Evolutionary conservation across 2,329 filamentous ascomycete species (phyloP).

Genomic region (Colletotrichum coccodes): DNA sequence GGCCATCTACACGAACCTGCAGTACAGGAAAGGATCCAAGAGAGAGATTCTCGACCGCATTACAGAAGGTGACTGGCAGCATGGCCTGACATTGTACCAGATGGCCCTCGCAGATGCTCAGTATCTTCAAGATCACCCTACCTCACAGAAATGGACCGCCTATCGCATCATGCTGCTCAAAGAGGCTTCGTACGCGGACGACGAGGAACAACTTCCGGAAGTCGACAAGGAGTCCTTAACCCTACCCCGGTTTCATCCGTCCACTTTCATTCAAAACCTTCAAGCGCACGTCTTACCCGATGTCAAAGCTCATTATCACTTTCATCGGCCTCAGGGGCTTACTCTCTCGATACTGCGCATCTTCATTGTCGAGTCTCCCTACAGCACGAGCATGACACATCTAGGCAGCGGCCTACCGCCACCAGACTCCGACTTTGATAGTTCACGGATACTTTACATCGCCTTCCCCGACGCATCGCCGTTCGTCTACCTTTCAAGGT

Average conservation of each 20-base stretch:
- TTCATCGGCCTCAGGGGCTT: conserved; percentile 76
- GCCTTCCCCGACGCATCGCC: conserved; percentile 86
- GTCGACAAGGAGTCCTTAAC: conserved; percentile 57
- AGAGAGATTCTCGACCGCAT: conserved; percentile 72
- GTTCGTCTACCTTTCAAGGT: conserved; percentile 74
- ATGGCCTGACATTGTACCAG: conserved; percentile 73
- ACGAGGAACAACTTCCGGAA: conserved; percentile 44
- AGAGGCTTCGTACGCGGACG: conserved; percentile 48
- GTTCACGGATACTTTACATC: conserved; percentile 79
- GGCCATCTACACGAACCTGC: conserved; percentile 70
- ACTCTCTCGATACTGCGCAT: conserved; percentile 81
- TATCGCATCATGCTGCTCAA: conserved; percentile 67
- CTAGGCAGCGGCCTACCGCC: conserved; percentile 44
- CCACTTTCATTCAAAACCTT: conserved; percentile 81
- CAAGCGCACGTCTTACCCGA: conserved; percentile 80
- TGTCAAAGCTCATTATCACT: conserved; percentile 85
- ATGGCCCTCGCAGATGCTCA: conserved; percentile 76
- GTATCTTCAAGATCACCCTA: conserved; percentile 72
- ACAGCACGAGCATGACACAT: conserved; percentile 63
- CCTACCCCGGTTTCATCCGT: conserved; percentile 80
- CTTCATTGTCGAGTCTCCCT: conserved; percentile 83
- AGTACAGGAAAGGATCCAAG: conserved; percentile 68
- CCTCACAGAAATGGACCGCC: conserved; percentile 72
- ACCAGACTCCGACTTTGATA: conserved; percentile 62
- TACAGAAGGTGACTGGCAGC: conserved; percentile 74